Conservation (phyloP, 345 rosid genomes). For the Boechera divaricarpa region DNA sequence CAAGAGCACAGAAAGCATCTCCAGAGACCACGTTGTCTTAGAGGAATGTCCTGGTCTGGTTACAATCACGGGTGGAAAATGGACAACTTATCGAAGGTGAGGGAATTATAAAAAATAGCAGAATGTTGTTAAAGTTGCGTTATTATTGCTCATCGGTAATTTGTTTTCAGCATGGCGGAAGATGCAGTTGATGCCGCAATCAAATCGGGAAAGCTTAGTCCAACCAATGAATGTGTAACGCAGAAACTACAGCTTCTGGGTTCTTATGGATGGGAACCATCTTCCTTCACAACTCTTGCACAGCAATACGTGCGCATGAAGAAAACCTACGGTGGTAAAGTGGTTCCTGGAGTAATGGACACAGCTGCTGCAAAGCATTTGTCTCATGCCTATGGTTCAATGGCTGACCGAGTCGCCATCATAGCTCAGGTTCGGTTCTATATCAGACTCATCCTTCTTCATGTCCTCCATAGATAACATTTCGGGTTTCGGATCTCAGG, state of each 20-base stretch:
- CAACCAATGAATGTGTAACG: constrained; percentile 69
- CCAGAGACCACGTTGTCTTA: constrained; percentile 91
- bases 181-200: constrained; percentile 95
- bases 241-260: constrained; percentile 70
- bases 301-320: constrained; percentile 94
- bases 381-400: constrained; percentile 89
- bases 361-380: constrained; percentile 86
- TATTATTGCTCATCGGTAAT: background rate
- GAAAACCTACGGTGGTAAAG: constrained; percentile 69
- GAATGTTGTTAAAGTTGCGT: constrained; percentile 8
- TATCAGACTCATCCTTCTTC: background rate
- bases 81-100: constrained; percentile 98
- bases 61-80: constrained; percentile 98
- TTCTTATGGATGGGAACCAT: constrained; percentile 92
- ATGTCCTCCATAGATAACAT: background rate
- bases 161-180: constrained; percentile 93
- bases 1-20: constrained; percentile 91
- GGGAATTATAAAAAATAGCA: background rate
- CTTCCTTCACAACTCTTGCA: constrained; percentile 80
- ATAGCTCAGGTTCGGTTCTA: constrained; percentile 82
- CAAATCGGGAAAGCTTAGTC: constrained; percentile 78
- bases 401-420: constrained; percentile 81
- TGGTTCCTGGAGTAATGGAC: constrained; percentile 93
- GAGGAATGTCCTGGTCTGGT: constrained; percentile 95
- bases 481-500: constrained; percentile 44